phyloP scores from a whole-genome alignment of 306 rosid genomes.

The Quercus alba region DNA sequence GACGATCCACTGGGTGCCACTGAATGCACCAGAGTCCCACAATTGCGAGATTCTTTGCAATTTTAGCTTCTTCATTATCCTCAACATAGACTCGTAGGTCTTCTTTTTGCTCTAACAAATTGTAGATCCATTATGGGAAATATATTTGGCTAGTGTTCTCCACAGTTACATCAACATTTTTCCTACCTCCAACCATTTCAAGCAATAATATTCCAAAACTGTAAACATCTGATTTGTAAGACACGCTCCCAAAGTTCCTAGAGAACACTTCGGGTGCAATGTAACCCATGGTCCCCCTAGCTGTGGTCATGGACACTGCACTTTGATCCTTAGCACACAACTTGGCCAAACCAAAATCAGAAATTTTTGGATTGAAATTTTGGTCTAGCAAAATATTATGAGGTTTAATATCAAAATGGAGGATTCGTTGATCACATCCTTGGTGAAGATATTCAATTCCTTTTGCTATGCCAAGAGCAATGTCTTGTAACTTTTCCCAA shows the following conservation, averaged over 20 bases:
- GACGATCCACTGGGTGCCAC: slow-evolving; percentile 4
- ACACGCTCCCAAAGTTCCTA: background rate
- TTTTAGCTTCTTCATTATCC: slow-evolving; percentile 12
- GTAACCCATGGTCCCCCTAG: slow-evolving; percentile 2
- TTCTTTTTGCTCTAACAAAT: background rate
- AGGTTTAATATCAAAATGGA: no score
- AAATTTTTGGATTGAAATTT: no score
- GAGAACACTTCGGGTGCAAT: slow-evolving; percentile 4
- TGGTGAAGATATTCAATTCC: no score
- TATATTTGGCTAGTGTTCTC: background rate
- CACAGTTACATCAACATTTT: background rate
- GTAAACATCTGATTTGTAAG: slow-evolving; percentile 12
- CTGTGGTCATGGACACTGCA: background rate
- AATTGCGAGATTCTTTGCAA: slow-evolving; percentile 32
- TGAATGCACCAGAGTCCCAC: slow-evolving; percentile 31
- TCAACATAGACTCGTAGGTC: slow-evolving; percentile 15
- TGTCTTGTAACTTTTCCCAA: slow-evolving; percentile 30
- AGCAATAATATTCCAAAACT: slow-evolving; percentile 16
- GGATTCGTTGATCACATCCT: no score
- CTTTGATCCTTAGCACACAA: background rate
- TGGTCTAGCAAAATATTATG: no score
- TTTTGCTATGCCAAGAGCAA: no score
- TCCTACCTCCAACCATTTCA: slow-evolving; percentile 16
- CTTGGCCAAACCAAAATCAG: no score
- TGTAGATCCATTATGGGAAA: slow-evolving; percentile 16